Conservation (phyloP, 441 rosid genomes). For the Kokia cookei region DNA sequence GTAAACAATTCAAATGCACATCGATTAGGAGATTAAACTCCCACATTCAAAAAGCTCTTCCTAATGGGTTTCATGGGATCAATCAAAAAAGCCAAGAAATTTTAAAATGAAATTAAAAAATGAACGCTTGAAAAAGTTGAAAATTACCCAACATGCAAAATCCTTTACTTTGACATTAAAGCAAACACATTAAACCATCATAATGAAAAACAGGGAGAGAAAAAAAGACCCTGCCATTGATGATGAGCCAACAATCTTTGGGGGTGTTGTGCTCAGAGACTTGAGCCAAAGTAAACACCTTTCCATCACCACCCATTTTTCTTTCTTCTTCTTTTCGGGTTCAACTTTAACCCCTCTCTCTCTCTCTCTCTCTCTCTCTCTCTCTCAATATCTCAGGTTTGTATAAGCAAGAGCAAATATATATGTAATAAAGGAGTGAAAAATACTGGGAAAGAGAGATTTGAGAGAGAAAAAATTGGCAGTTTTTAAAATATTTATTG, state of each 20-base stretch:
- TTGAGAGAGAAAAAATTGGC: background rate
- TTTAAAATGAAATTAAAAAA: too few species aligned
- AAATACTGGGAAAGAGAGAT: background rate
- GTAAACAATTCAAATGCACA: background rate
- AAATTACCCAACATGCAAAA: background rate
- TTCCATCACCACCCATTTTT: constrained; percentile 39
- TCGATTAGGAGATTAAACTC: background rate
- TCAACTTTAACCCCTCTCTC: too few species aligned
- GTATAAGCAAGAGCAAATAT: too few species aligned
- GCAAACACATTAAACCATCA: background rate
- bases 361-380: background rate
- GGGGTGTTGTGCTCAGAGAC: constrained; percentile 53
- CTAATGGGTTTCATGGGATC: too few species aligned
- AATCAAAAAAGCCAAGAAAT: too few species aligned
- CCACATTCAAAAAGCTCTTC: background rate
- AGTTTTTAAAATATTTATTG: background rate
- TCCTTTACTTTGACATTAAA: background rate
- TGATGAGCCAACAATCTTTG: constrained; percentile 68
- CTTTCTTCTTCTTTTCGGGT: background rate
- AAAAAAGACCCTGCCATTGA: constrained; percentile 54
- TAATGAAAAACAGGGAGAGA: background rate
- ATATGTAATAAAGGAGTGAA: background rate
- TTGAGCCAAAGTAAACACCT: constrained; percentile 58
- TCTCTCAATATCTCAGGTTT: background rate
- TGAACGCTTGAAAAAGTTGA: too few species aligned